Evolutionary conservation across 345 rosid genomes (phyloP), one percentile per base, ranked within the genome.

Genomic region (Barbarea vulgaris): DNA sequence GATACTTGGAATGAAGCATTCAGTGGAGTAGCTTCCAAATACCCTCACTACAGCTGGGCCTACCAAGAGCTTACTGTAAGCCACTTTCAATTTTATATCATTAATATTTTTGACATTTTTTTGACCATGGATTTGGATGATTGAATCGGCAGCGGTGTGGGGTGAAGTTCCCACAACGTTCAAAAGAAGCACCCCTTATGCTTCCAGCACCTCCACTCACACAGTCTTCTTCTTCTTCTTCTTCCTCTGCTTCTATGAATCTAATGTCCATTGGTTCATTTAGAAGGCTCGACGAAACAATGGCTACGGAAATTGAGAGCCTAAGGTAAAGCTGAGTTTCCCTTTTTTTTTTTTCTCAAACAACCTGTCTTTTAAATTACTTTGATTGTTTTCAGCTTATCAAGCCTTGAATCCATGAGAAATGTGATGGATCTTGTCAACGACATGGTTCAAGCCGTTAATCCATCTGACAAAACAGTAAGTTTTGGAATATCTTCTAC

Each of bases 1-100:
- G 96, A 96, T 72, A 84, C 96, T 64, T 96, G 99, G 99, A 91
- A 93, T 77, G 97, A 88, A 81, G 98, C 97, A 64, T 93, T 96
- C 81, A 90, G 89, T 55, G 98, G 92, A 51, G 86, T 86, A 5
- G 77, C 88, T 72, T 86, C 89, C 70, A 91, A 82, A 81, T 67
- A 83, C 79, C 87, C 98, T 73, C 96, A 93, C 73, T 96, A 91
- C 80, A 93, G 85, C 72, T 88, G 88, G 84, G 98, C 97, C 6
- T 91, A 83, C 58, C 95, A 88, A 70, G 97, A 96, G 69, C 85
- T 96, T 27, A 83, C 85, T 75, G 99, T 89, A 80, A 81, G 79
- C 7, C 13, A 7, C 21, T 36, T 28, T 27, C 37, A 2, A 1
- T 41, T 25, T 31, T 18, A 37, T 14, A 42, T 42, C 17, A 42